Base-by-base conservation (phyloP, 2,329 filamentous ascomycete genomes). In the Karstenula rhodostoma region DNA sequence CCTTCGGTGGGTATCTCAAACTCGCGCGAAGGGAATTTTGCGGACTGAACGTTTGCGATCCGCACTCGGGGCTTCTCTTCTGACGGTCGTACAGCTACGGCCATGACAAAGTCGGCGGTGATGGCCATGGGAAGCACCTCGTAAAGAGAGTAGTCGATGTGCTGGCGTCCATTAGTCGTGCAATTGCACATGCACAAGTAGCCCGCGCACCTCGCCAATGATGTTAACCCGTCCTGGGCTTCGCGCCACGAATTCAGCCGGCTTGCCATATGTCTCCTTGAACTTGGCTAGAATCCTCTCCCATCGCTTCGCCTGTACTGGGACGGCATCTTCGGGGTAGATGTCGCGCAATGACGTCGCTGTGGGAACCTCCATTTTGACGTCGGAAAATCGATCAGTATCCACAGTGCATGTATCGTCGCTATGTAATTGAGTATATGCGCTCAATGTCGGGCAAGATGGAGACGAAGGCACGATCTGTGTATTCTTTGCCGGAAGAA, bases 61-160 rank as follows among this genome's bases (percentile, higher is more conserved):
- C 89, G 88, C 71, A 98, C 85, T 6, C 82, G 80, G 66, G 88
- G 90, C 58, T 73, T 73, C 51, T 85, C 84, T 37, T 85, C 78
- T 29, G 83, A 77, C 29, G 84, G 83, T 58, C 84, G 81, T 77
- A 83, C 74, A 17, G 81, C 85, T 40, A 97, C 91, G 55, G 94
- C 95, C 73, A 99, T 86, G 61, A 99, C 86, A 59, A 93, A 90
- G 78, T 99, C 95, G 64, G 93, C 91, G 6, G 91, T 93, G 67
- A 98, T 93, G 64, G 94, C 95, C 88, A 97, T 97, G 55, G 95
- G 95, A 25, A 99, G 85, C 61, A 97, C 94, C 69, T 95, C 90
- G 83, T 98, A 99, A 22, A 99, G 87, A 15, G 93, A 97, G 82
- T 99, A 99, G 82, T 99, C 95, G 73, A 99, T 97, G 82, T 99